Percentiles rank a stretch among this genome's conserved stretches.
Evolutionary conservation across 768 basidiomycete species (phyloP).

Genomic region (Galerina marginata): DNA sequence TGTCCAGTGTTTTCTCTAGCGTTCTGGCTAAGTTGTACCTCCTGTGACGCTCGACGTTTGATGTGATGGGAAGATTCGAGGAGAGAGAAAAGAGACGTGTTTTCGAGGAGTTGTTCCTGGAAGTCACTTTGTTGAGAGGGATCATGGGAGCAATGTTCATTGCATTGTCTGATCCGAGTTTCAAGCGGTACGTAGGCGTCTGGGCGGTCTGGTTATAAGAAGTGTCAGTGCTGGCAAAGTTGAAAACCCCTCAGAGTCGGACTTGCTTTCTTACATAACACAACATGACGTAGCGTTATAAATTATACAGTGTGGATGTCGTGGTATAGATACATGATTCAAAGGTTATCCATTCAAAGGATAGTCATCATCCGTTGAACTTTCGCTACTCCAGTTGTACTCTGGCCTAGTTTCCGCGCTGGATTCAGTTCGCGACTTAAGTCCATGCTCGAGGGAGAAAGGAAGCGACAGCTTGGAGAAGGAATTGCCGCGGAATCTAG

Average conservation of each 20-base stretch:
- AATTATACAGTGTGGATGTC: too few species aligned
- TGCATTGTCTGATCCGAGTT: too few species aligned
- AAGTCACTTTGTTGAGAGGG: background rate
- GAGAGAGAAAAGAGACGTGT: conserved; percentile 1
- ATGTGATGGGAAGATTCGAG: conserved; percentile 22
- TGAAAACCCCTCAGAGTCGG: too few species aligned
- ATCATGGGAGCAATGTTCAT: too few species aligned
- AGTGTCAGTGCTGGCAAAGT: too few species aligned
- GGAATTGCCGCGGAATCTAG: conserved; percentile 49
- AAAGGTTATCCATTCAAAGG: conserved; percentile 5
- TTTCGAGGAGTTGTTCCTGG: background rate
- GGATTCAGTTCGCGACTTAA: conserved; percentile 24
- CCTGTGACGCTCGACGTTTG: conserved; percentile 31
- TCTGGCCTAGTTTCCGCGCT: conserved; percentile 38
- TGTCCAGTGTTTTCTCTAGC: conserved; percentile 50
- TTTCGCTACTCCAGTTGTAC: conserved; percentile 63
- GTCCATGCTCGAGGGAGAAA: conserved; percentile 33
- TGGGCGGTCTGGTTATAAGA: too few species aligned
- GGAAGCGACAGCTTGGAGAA: conserved; percentile 47
- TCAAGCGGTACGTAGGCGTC: too few species aligned
- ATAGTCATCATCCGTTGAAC: conserved; percentile 49
- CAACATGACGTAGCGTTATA: too few species aligned
- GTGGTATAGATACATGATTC: background rate
- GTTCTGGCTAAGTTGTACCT: conserved; percentile 29
- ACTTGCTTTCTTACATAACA: too few species aligned